Evolutionary conservation across 192 early-diverging fungal genomes (phyloP).

Genomic region (Gigaspora rosea): DNA sequence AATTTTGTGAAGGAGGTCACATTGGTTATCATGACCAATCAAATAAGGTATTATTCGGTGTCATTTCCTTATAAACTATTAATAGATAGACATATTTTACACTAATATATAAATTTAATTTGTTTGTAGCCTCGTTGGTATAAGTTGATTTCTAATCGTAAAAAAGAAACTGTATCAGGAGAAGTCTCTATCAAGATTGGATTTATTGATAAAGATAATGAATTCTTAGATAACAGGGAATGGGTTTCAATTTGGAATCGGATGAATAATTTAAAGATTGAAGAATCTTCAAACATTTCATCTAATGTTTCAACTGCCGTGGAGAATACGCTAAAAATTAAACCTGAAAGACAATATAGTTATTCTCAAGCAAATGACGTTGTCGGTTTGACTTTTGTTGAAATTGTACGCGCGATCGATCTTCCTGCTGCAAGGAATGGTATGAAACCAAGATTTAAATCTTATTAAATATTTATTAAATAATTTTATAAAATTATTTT

Average conservation of each 20-base stretch:
- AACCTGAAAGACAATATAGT: background rate
- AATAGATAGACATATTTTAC: background rate
- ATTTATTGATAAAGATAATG: slow-evolving; percentile 23
- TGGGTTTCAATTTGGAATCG: slow-evolving; percentile 26
- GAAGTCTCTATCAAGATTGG: slow-evolving; percentile 27
- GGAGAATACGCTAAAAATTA: background rate
- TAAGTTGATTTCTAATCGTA: slow-evolving; percentile 28
- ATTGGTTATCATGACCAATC: slow-evolving; percentile 54
- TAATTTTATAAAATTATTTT: background rate
- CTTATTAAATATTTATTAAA: too few relatives aligned
- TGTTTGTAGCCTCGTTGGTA: slow-evolving; percentile 45
- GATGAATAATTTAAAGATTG: slow-evolving; percentile 14
- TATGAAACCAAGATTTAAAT: background rate
- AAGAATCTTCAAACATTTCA: background rate
- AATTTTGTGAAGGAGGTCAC: slow-evolving; percentile 47
- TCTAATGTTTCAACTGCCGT: background rate
- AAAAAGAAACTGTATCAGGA: slow-evolving; percentile 23
- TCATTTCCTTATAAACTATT: background rate
- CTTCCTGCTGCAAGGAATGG: slow-evolving; percentile 43
- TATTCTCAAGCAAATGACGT: slow-evolving; percentile 3
- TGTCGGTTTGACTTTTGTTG: slow-evolving; percentile 43
- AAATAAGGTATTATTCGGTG: slow-evolving; percentile 43
- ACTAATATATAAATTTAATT: background rate
- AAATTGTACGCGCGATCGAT: slow-evolving; percentile 41
- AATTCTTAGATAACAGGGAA: slow-evolving; percentile 23